These are phyloP conservation scores for Paraconiothyrium sp. DNA, from an alignment of 2,329 filamentous ascomycete genomes.

Conservation along the genomic window DNA sequence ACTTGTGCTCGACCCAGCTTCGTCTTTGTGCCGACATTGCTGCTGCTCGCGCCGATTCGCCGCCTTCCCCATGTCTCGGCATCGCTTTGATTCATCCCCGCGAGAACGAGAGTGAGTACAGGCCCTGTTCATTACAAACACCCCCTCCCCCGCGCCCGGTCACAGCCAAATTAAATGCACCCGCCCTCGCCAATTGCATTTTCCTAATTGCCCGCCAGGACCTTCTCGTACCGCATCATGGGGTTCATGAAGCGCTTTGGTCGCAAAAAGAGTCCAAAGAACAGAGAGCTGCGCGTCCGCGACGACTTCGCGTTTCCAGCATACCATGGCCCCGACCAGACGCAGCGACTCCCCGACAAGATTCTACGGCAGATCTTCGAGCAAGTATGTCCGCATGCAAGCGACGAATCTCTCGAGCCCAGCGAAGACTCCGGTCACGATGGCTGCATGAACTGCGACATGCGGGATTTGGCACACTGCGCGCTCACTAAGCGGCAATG, in stretches of 20 bases:
- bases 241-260: constrained; percentile 61
- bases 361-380: constrained; percentile 81
- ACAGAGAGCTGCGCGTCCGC: constrained; percentile 38
- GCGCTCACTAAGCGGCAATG: constrained; percentile 78
- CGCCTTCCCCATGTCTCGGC: constrained; percentile 39
- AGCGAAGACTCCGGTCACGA: constrained; percentile 83
- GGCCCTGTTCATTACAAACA: constrained; percentile 21
- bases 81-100: constrained; percentile 36
- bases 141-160: constrained; percentile 22
- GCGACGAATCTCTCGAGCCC: constrained; percentile 75
- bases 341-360: constrained; percentile 67
- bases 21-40: constrained; percentile 9
- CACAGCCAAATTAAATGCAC: constrained; percentile 27
- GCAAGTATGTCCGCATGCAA: constrained; percentile 83
- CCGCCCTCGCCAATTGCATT: constrained; percentile 23
- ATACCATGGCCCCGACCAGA: constrained; percentile 55
- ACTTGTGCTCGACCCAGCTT: constrained; percentile 1
- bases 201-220: constrained; percentile 34
- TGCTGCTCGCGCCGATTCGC: constrained; percentile 20
- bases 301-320: constrained; percentile 41
- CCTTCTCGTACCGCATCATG: constrained; percentile 52
- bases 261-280: constrained; percentile 54
- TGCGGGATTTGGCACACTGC: constrained; percentile 86
- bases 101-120: constrained; percentile 39
- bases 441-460: constrained; percentile 91